A percentile compares a stretch with the other conserved stretches of the same genome.
Evolutionary conservation across 331 rosid genomes (phyloP).

Genomic region (Malus hybrid): DNA sequence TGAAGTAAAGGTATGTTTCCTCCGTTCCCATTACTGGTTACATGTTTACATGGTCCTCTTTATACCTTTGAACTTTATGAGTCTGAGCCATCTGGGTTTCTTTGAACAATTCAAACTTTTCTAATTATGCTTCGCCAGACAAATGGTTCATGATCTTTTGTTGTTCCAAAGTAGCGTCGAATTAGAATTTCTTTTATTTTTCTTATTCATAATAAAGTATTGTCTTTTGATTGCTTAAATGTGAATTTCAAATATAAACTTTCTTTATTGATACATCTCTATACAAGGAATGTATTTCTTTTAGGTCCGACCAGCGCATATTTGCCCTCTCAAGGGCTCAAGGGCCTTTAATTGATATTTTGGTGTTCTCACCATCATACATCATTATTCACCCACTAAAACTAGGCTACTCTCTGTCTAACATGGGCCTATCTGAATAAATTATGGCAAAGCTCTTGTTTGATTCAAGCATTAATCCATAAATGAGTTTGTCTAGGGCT

Average conservation of each 20-base stretch:
- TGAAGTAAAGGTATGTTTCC: conserved; percentile 73
- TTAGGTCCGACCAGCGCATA: not conserved
- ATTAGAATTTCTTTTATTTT: not conserved
- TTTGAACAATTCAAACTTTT: not conserved
- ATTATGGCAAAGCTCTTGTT: not conserved
- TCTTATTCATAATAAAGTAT: not conserved
- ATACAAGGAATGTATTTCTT: not conserved
- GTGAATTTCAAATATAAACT: not conserved
- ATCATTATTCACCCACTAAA: not conserved
- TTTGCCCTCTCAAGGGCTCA: not conserved
- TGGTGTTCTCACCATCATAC: not conserved
- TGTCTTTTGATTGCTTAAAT: not conserved
- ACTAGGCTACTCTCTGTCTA: not conserved
- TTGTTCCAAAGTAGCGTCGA: not conserved
- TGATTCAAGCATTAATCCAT: not conserved
- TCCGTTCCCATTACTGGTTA: not conserved
- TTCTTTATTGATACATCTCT: not conserved
- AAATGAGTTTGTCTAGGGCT: not conserved
- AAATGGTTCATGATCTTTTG: not conserved
- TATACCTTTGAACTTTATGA: not conserved
- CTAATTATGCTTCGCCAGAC: not conserved
- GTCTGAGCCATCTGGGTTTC: conserved; percentile 1
- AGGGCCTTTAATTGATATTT: not conserved
- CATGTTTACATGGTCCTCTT: no score
- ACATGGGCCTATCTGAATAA: not conserved